Evolutionary conservation across 2,329 filamentous ascomycete genomes (phyloP), one percentile per base, ranked within the genome.

Genomic region (Fusarium coffeatum): DNA sequence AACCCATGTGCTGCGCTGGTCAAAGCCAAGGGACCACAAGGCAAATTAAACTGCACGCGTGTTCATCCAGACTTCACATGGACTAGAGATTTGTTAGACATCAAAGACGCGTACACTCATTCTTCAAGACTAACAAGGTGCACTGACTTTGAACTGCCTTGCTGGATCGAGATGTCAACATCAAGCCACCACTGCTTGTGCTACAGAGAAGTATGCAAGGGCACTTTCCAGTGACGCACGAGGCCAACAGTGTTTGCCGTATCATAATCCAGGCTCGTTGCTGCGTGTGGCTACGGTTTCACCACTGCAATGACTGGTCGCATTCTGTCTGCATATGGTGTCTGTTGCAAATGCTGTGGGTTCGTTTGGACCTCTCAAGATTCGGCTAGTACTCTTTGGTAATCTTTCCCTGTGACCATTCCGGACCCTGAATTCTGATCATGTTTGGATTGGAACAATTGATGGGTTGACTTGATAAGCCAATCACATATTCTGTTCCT

Each of bases 11-110:
- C 49, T 32, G 47, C 62, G 53, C 66, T 63, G 64, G 54, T 48
- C 42, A 56, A 42, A 45, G 22, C 20, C 37, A 55, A 43, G 25
- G 53, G 43, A 55, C 53, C 30, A 43, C 54, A 56, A 58, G 62
- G 57, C 59, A 72, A 73, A 63, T 58, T 65, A 57, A 56, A 70
- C 49, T 49, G 45, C 53, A 48, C 54, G 62, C 65, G 58, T 64
- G 60, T 73, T 53, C 54, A 55, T 55, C 41, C 41, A 58, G 46
- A 58, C 54, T 68, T 64, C 64, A 51, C 23, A 37, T 51, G 49
- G 32, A 18, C 18, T 46, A 18, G 25, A 47, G 18, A 28, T 20
- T 47, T 20, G 23, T 20, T 47, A 47, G 45, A 28, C 45, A 28
- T 28, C 5, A 47, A n/a, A 53, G 48, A 58, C 64, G 66, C 59